Evolutionary conservation across 208 protist genomes (phyloP).

Genomic region (Crithidia brevicula): DNA sequence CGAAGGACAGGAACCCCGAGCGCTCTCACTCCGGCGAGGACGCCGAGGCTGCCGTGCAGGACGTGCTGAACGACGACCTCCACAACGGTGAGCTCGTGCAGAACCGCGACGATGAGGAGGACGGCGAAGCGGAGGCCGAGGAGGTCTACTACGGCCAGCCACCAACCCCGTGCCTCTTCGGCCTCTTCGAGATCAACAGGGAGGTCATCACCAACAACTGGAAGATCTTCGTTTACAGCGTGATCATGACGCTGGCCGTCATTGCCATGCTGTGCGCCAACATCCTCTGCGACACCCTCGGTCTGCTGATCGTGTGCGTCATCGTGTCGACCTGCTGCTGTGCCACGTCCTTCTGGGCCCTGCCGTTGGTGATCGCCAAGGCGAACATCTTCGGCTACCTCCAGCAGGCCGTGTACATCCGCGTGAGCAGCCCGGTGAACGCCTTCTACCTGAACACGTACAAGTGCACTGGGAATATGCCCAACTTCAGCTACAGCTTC

Average conservation of each 20-base stretch:
- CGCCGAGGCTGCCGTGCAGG: constrained; percentile 3
- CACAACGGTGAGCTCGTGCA: constrained; percentile 1
- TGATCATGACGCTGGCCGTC: constrained; percentile 47
- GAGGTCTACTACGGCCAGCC: background rate
- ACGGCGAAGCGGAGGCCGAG: background rate
- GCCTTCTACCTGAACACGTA: constrained; percentile 48
- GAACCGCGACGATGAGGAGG: background rate
- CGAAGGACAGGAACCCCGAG: constrained; percentile 15
- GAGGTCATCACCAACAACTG: constrained; percentile 54
- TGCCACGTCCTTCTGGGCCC: constrained; percentile 52
- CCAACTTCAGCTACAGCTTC: constrained; percentile 67
- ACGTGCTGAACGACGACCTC: constrained; percentile 5
- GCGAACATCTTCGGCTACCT: constrained; percentile 65
- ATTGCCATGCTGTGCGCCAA: constrained; percentile 45
- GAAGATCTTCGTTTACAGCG: constrained; percentile 51
- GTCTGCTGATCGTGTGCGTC: constrained; percentile 33
- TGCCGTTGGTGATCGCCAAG: constrained; percentile 60
- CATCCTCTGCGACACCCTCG: constrained; percentile 38
- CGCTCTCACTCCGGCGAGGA: constrained; percentile 5
- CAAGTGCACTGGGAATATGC: constrained; percentile 48
- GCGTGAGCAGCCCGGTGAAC: constrained; percentile 57
- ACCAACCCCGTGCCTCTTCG: constrained; percentile 37
- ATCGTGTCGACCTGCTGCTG: constrained; percentile 39
- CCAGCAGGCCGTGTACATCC: constrained; percentile 53
- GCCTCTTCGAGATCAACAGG: constrained; percentile 63